Percentiles rank a stretch among this genome's conserved stretches.
phyloP scores from a whole-genome alignment of 176 grass and related monocot species.

The Eleusine indica region DNA sequence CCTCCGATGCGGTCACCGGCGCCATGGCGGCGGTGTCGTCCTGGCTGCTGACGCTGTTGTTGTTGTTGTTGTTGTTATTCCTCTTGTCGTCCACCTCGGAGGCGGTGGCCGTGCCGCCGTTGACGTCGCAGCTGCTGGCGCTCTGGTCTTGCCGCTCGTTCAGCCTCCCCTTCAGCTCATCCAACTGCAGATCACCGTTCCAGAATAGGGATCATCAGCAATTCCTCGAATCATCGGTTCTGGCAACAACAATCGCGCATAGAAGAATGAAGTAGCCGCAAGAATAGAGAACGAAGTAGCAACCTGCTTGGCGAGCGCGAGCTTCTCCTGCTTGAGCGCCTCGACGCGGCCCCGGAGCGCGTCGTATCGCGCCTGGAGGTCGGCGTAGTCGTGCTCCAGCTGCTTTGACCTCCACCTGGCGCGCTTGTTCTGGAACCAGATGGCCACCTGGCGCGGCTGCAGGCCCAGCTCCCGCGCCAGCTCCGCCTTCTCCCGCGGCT shows the following conservation, averaged over 20 bases:
- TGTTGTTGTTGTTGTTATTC: background rate
- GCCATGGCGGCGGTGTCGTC: slow-evolving; percentile 7
- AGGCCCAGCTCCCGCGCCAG: slow-evolving; percentile 80
- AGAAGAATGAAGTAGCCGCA: too few species aligned
- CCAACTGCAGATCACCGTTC: slow-evolving; percentile 9
- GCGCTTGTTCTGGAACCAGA: slow-evolving; percentile 99
- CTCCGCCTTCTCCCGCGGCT: slow-evolving; percentile 74
- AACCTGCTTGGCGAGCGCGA: slow-evolving; percentile 51
- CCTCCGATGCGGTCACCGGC: slow-evolving; percentile 10
- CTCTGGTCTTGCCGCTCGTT: slow-evolving; percentile 36
- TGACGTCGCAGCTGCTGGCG: slow-evolving; percentile 30
- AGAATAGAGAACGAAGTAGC: too few species aligned
- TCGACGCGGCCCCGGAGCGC: slow-evolving; percentile 47
- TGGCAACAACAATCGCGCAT: background rate
- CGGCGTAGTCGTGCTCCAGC: slow-evolving; percentile 81
- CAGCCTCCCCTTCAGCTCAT: slow-evolving; percentile 43
- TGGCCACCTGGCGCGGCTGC: slow-evolving; percentile 92
- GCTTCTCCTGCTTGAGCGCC: slow-evolving; percentile 49
- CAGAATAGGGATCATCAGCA: background rate
- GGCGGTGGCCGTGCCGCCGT: background rate
- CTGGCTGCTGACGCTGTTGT: background rate
- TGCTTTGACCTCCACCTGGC: slow-evolving; percentile 92
- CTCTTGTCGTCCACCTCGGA: slow-evolving; percentile 22
- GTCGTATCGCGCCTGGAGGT: slow-evolving; percentile 59
- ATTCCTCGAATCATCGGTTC: background rate